phyloP scores from a whole-genome alignment of 805 yeast genomes.

The Danielia oregonensis region DNA sequence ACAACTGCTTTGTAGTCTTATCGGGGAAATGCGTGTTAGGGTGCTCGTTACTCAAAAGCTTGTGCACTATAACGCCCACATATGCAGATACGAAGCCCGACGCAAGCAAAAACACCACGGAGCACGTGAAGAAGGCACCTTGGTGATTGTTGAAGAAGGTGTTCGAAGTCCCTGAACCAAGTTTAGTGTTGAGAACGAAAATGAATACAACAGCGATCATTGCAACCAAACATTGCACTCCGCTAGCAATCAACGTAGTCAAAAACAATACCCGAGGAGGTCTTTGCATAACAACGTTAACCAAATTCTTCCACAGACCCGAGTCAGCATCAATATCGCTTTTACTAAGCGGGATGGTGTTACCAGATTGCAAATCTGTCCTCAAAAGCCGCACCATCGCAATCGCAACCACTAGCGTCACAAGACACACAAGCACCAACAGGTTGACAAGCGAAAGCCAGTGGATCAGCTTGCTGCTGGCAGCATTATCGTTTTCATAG shows the following conservation, averaged over 20 bases:
- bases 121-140: conserved; percentile 62
- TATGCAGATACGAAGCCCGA: conserved; percentile 78
- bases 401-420: conserved; percentile 62
- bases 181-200: conserved; percentile 38
- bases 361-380: conserved; percentile 44
- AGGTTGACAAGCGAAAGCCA: conserved; percentile 79
- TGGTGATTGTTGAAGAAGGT: conserved; percentile 61
- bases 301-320: conserved; percentile 48
- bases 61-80: conserved; percentile 61
- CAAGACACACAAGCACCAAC: conserved; percentile 55
- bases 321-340: conserved; percentile 5
- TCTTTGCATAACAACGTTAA: conserved; percentile 49
- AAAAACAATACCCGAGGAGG: conserved; percentile 50
- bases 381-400: conserved; percentile 56
- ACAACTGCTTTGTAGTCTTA: conserved; percentile 12
- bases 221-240: conserved; percentile 68
- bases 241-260: conserved; percentile 63
- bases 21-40: conserved; percentile 22
- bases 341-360: conserved; percentile 13
- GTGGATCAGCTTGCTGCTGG: conserved; percentile 51
- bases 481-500: conserved; percentile 49
- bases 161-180: conserved; percentile 34
- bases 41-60: conserved; percentile 43
- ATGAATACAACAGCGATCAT: conserved; percentile 56
- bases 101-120: conserved; percentile 55